phyloP scores from a whole-genome alignment of 1,284 basidiomycete species.

The Rhodotorula sp. region DNA sequence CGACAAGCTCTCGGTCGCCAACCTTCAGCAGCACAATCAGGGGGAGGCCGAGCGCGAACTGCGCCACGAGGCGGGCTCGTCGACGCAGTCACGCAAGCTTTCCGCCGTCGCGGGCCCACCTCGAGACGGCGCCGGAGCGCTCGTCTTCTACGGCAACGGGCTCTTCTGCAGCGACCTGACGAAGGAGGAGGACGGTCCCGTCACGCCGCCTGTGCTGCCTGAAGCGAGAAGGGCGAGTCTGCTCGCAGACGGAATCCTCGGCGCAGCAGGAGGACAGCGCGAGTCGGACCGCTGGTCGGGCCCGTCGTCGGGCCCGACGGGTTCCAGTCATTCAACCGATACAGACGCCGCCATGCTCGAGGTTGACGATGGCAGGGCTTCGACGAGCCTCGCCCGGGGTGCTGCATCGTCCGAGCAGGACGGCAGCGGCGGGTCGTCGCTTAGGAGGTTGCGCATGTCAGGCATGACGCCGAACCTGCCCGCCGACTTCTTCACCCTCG shows the following conservation, averaged over 20 bases:
- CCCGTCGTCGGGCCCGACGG: neutral
- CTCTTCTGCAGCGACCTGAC: constrained; percentile 39
- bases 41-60: neutral
- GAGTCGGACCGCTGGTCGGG: too few relatives aligned
- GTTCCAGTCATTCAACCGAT: neutral
- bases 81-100: too few relatives aligned
- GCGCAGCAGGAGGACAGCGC: neutral
- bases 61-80: neutral
- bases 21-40: constrained; percentile 2
- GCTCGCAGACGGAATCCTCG: neutral
- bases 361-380: neutral
- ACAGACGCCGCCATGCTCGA: neutral
- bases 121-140: constrained; percentile 8
- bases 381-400: too few relatives aligned
- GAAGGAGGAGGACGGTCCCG: constrained; percentile 17
- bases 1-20: constrained; percentile 2
- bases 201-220: constrained; percentile 1
- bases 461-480: constrained; percentile 27
- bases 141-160: constrained; percentile 36
- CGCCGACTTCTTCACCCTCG: constrained; percentile 36
- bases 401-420: neutral
- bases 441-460: constrained; percentile 9
- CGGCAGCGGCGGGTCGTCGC: constrained; percentile 8
- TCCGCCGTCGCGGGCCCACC: neutral
- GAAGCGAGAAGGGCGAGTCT: neutral